A percentile compares a stretch with the other conserved stretches of the same genome.
Evolutionary conservation across 495 filamentous ascomycete species (phyloP).

Genomic region (Tetracladium setigerum): DNA sequence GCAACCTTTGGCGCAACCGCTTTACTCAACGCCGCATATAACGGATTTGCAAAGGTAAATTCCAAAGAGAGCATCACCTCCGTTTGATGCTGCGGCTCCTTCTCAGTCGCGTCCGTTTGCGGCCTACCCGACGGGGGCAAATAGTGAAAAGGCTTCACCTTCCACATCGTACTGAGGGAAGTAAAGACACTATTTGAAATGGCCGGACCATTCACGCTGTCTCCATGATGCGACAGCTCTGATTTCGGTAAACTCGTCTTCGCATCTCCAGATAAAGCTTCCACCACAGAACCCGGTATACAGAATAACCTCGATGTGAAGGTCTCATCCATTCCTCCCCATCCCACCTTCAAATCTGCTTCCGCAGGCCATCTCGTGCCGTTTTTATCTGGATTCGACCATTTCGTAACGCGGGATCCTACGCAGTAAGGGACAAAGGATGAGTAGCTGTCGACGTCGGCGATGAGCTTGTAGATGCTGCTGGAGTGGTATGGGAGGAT

Average conservation of each 20-base stretch:
- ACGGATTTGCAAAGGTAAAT: conserved; percentile 76
- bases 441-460: conserved; percentile 74
- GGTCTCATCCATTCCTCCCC: conserved; percentile 69
- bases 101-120: conserved; percentile 21
- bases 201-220: conserved; percentile 8
- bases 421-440: conserved; percentile 82
- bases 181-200: conserved; percentile 54
- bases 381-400: conserved; percentile 27
- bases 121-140: conserved; percentile 24
- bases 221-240: conserved; percentile 28
- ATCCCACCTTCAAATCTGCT: conserved; percentile 78
- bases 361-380: conserved; percentile 52
- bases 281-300: conserved; percentile 56
- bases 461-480: conserved; percentile 71
- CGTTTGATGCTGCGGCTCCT: conserved; percentile 40
- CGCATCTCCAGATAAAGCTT: conserved; percentile 65
- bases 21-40: conserved; percentile 72
- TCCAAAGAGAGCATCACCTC: conserved; percentile 67
- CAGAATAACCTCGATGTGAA: conserved; percentile 75
- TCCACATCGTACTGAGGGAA: conserved; percentile 73
- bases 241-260: conserved; percentile 29
- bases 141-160: conserved; percentile 36
- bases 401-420: conserved; percentile 58
- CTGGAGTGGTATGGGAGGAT: conserved; percentile 69
- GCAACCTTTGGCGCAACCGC: conserved; percentile 79